Evolutionary conservation across 352 stramenopile species (phyloP).

Genomic region (Phytophthora boehmeriae): DNA sequence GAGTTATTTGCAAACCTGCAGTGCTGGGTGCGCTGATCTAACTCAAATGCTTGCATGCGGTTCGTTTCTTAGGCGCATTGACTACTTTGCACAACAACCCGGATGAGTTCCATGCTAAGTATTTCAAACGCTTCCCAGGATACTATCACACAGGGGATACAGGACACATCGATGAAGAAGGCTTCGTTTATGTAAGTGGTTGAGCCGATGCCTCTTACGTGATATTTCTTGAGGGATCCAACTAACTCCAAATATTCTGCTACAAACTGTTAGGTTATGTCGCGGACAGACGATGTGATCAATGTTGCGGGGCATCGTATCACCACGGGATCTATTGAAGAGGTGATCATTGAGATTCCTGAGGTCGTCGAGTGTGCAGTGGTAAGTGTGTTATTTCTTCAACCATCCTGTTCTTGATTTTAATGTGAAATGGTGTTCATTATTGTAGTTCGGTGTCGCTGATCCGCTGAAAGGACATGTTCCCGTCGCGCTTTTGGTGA

Average conservation of each 20-base stretch:
- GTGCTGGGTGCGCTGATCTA: neutral
- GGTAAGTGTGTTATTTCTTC: constrained; percentile 27
- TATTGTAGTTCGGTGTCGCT: constrained; percentile 45
- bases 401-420: neutral
- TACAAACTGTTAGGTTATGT: constrained; percentile 72
- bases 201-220: neutral
- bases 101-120: constrained; percentile 79
- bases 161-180: constrained; percentile 89
- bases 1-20: neutral
- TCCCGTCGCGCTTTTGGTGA: constrained; percentile 47
- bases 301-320: constrained; percentile 90
- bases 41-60: neutral
- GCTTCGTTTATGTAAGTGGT: constrained; percentile 81
- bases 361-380: constrained; percentile 91
- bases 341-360: constrained; percentile 82
- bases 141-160: constrained; percentile 92
- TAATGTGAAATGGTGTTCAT: constrained; percentile 10
- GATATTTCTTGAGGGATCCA: too few relatives aligned
- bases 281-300: constrained; percentile 91
- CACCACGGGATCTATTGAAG: constrained; percentile 89
- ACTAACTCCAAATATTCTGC: neutral
- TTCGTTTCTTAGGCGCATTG: constrained; percentile 48
- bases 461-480: constrained; percentile 55
- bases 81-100: constrained; percentile 89
- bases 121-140: constrained; percentile 83